These are phyloP conservation scores for Aspergillus uvarum DNA, from an alignment of 2,329 filamentous ascomycete species.

Conservation along the genomic window DNA sequence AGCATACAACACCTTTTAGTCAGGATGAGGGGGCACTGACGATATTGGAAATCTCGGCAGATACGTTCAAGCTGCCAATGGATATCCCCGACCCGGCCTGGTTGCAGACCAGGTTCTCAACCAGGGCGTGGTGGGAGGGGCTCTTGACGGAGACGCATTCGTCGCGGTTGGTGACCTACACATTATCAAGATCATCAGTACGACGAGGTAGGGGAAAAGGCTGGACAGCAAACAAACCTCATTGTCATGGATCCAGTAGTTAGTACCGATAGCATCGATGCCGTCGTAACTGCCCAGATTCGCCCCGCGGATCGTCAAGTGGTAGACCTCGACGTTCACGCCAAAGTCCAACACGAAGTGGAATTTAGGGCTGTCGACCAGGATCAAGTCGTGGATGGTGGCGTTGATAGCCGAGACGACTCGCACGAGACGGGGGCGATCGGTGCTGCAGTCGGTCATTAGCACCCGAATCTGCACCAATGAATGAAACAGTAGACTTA, in stretches of 20 bases:
- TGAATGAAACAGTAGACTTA: constrained; percentile 9
- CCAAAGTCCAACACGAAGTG: constrained; percentile 39
- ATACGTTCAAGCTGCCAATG: constrained; percentile 37
- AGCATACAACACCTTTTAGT: too few relatives aligned
- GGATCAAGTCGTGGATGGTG: constrained; percentile 34
- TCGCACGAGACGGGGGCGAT: constrained; percentile 23
- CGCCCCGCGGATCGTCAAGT: constrained; percentile 39
- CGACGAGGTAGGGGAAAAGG: too few relatives aligned
- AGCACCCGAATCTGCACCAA: not conserved
- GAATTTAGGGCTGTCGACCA: constrained; percentile 38
- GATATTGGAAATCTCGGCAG: constrained; percentile 33
- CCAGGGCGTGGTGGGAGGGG: constrained; percentile 37
- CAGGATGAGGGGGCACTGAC: constrained; percentile 14
- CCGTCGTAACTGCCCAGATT: constrained; percentile 41
- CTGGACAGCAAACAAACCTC: constrained; percentile 19
- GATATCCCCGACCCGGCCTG: constrained; percentile 40
- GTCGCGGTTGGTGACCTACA: constrained; percentile 38
- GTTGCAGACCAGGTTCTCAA: constrained; percentile 40
- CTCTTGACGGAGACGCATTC: constrained; percentile 41
- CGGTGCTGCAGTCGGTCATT: constrained; percentile 8
- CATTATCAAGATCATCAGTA: not conserved
- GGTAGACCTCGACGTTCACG: constrained; percentile 39
- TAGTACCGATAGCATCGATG: constrained; percentile 38
- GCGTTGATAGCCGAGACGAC: constrained; percentile 27
- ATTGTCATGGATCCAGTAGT: constrained; percentile 40